Evolutionary conservation across 208 protist species (phyloP), one percentile per base, ranked within the genome.

Genomic region (Leishmania major): DNA sequence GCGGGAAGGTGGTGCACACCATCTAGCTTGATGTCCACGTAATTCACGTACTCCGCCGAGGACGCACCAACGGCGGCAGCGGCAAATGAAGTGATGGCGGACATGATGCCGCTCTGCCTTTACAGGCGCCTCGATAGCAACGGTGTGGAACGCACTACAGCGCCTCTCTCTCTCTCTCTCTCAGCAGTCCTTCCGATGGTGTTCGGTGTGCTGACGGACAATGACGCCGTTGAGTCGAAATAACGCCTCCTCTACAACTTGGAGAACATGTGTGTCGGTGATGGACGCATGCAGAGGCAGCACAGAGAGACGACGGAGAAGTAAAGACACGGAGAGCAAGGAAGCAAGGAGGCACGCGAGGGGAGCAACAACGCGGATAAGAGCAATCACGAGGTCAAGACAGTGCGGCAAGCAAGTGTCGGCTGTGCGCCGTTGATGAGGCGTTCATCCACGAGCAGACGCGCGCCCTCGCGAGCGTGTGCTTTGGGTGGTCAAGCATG

Each of bases 11-110:
- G 89, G 7, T 87, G 70, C 15, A 97, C 78, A 25, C 81, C 78
- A 22, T 92, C 84, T 11, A 97, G 79, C 80, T 95, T 96, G 35
- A 97, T 81, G 73, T 97, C 92, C 49, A 97, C 47, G 82, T 95
- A 92, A 83, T 96, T 97, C 19, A 94, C 90, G 64, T 86, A 91
- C 31, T 86, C 70, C 25, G 53, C 25, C 17, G 35, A 25, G 53
- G 40, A 53, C 57, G 57, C 49, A 13, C 6, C 57, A 8, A 19
- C 37, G 22, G 55, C 47, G 11, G 57, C 57, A 62, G 35, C 40
- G 57, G 40, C 53, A 51, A 57, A 51, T 25, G 37, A 22, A 8
- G 37, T 19, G 17, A 49, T 66, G 31, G 53, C 2, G 3, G 72
- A 47, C 72, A 77, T 77, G 1, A 28, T 47, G 22, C 45, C 31